Conservation (phyloP, 1,139 yeast species). For the Maudiozyma humilis region DNA sequence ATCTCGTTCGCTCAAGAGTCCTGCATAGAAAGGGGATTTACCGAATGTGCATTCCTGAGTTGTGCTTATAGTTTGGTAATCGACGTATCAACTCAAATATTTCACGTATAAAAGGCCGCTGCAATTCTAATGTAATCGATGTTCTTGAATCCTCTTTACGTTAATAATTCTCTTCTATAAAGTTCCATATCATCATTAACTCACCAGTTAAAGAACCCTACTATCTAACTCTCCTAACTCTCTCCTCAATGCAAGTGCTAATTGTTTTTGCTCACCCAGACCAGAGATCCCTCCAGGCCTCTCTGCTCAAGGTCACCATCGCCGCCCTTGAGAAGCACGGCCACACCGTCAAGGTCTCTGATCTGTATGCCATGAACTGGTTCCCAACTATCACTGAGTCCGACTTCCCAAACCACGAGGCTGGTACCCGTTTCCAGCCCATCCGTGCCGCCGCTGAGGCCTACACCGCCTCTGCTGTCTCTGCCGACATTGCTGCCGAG, state of each 20-base stretch:
- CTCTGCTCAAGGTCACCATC: slow-evolving; percentile 15
- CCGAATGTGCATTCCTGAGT: no score
- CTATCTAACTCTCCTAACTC: background rate
- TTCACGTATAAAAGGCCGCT: no score
- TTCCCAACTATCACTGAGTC: slow-evolving; percentile 15
- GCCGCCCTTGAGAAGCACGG: slow-evolving; percentile 17
- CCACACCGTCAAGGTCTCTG: slow-evolving; percentile 23
- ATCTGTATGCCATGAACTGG: slow-evolving; percentile 21
- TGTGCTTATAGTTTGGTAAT: no score
- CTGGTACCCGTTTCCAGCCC: slow-evolving; percentile 11
- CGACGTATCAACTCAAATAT: no score
- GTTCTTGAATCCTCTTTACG: background rate
- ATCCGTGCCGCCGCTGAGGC: slow-evolving; percentile 14
- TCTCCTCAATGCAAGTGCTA: slow-evolving; percentile 12
- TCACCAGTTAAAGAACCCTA: background rate
- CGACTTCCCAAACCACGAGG: slow-evolving; percentile 15
- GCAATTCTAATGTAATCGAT: background rate
- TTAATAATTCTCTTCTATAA: background rate
- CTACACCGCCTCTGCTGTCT: slow-evolving; percentile 8
- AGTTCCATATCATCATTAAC: background rate
- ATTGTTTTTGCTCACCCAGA: slow-evolving; percentile 27
- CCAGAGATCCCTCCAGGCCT: slow-evolving; percentile 17
- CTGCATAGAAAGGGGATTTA: no score
- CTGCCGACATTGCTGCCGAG: slow-evolving; percentile 16
- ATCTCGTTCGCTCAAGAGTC: no score